Evolutionary conservation across 2,329 filamentous ascomycete genomes (phyloP).

Genomic region (Paracoccidioides lutzii): DNA sequence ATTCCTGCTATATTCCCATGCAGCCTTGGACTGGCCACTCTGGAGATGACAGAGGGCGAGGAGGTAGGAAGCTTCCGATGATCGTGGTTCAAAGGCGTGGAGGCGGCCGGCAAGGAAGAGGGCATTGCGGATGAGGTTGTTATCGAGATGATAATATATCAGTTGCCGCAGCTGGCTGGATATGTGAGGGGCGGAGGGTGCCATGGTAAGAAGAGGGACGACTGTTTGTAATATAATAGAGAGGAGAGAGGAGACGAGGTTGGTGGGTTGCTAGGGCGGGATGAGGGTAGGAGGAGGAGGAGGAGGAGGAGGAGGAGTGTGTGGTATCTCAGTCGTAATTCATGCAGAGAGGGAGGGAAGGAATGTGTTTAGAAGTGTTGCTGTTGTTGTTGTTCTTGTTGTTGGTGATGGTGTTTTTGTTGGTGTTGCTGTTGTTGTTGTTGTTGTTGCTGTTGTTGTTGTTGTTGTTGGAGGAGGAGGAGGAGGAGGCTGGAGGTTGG

Average conservation of each 20-base stretch:
- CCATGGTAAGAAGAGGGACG: slow-evolving; percentile 32
- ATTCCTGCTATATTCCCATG: slow-evolving; percentile 68
- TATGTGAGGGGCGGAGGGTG: slow-evolving; percentile 42
- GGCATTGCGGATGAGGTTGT: slow-evolving; percentile 76
- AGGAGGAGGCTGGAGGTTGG: background rate
- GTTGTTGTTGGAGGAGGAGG: background rate
- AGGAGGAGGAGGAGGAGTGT: background rate
- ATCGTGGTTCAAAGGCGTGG: slow-evolving; percentile 68
- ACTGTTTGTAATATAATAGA: background rate
- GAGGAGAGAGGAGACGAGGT: background rate
- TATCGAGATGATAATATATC: slow-evolving; percentile 70
- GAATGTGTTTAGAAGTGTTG: too few species aligned
- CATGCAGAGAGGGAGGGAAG: background rate
- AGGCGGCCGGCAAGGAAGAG: slow-evolving; percentile 87
- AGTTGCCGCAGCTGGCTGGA: slow-evolving; percentile 50
- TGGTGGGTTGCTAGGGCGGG: background rate
- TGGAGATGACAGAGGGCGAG: slow-evolving; percentile 74
- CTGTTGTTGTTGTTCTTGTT: too few species aligned
- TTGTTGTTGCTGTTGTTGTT: too few species aligned
- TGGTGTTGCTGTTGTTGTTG: too few species aligned
- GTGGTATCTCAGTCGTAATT: background rate
- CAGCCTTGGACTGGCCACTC: slow-evolving; percentile 68
- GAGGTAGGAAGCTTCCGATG: slow-evolving; percentile 68
- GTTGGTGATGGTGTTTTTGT: too few species aligned
- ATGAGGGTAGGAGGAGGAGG: background rate